Conservation (phyloP, 345 rosid species). For the Eucalyptus globulus region DNA sequence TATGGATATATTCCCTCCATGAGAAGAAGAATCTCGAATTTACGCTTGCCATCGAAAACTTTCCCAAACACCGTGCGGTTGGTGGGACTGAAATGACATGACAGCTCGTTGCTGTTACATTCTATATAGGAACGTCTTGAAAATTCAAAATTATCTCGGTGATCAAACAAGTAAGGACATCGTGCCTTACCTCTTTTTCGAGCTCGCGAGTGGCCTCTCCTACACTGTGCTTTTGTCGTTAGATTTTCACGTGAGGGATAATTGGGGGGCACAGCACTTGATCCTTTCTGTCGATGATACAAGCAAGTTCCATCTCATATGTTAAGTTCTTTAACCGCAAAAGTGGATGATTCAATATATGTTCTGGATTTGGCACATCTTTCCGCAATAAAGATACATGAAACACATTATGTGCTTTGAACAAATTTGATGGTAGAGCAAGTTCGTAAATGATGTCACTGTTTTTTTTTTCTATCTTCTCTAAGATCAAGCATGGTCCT, state of each 20-base stretch:
- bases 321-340: background rate
- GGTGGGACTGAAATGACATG: background rate
- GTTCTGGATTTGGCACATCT: background rate
- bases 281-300: background rate
- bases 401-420: background rate
- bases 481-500: background rate
- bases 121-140: background rate
- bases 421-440: background rate
- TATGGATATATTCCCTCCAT: background rate
- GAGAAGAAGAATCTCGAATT: background rate
- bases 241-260: background rate
- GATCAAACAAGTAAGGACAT: background rate
- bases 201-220: background rate
- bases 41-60: background rate
- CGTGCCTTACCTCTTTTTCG: background rate
- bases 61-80: background rate
- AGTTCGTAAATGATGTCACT: fast-evolving
- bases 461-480: background rate
- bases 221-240: background rate
- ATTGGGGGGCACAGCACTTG: background rate
- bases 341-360: background rate
- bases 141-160: background rate
- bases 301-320: background rate
- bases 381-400: background rate
- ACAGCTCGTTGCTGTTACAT: background rate